These are phyloP conservation scores for Ogataea paraovalis DNA, from an alignment of 805 yeast genomes.

Conservation along the genomic window DNA sequence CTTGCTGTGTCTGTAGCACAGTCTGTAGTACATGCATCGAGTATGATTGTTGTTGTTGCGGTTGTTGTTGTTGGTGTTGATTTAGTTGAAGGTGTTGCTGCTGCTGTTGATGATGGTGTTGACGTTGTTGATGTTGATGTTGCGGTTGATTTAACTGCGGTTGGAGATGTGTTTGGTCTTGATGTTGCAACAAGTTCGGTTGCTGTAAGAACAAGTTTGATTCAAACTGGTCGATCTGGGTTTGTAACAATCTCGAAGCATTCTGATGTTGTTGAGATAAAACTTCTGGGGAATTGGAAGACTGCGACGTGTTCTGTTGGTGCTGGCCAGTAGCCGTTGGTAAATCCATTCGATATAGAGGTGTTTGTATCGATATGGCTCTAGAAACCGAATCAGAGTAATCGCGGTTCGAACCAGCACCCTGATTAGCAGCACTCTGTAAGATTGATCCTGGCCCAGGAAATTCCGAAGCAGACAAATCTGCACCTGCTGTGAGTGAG, in stretches of 20 bases:
- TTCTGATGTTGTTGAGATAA: constrained; percentile 1
- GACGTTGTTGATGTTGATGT: constrained; percentile 2
- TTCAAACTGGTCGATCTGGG: constrained; percentile 16
- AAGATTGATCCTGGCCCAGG: background rate
- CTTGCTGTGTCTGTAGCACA: constrained; percentile 17
- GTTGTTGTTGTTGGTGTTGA: constrained; percentile 1
- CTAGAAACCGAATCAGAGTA: constrained; percentile 20
- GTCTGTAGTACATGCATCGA: constrained; percentile 15
- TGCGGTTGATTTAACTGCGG: constrained; percentile 5
- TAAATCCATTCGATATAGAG: constrained; percentile 20
- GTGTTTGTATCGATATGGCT: constrained; percentile 21
- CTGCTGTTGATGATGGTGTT: constrained; percentile 1
- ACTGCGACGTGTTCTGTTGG: background rate
- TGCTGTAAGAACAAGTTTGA: constrained; percentile 13
- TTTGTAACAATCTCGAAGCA: constrained; percentile 1
- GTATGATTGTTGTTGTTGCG: constrained; percentile 14
- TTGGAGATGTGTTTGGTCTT: background rate
- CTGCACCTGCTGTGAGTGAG: background rate
- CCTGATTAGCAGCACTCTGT: background rate
- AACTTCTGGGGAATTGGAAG: constrained; percentile 1
- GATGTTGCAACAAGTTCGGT: background rate
- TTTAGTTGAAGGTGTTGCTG: constrained; percentile 2
- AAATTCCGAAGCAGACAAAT: background rate
- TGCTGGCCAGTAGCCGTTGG: constrained; percentile 6
- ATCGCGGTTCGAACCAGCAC: constrained; percentile 8